Conservation (phyloP, 2,329 filamentous ascomycete species). For the Hansfordia pulvinata region DNA sequence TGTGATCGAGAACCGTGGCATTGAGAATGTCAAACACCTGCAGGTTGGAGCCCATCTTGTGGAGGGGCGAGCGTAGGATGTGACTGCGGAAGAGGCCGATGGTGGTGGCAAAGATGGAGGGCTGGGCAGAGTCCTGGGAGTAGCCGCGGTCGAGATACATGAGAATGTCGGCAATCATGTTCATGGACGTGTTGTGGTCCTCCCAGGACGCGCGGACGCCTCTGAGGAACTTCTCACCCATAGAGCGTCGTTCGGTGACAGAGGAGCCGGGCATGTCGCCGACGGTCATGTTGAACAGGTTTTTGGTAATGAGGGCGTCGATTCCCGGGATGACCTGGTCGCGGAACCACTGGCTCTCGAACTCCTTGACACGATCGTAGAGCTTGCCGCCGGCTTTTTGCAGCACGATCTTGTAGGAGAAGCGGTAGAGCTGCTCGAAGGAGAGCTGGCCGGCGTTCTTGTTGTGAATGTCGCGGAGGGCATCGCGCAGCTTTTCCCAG, state of each 20-base stretch:
- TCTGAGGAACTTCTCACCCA: constrained; percentile 71
- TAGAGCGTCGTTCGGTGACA: constrained; percentile 63
- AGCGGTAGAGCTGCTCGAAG: constrained; percentile 90
- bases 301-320: constrained; percentile 54
- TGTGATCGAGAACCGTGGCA: constrained; percentile 75
- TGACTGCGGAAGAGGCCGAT: constrained; percentile 84
- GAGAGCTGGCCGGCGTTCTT: constrained; percentile 83
- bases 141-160: constrained; percentile 96
- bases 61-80: constrained; percentile 53
- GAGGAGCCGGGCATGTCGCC: constrained; percentile 44
- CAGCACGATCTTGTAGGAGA: constrained; percentile 85
- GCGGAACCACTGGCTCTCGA: constrained; percentile 72
- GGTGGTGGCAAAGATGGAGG: constrained; percentile 70
- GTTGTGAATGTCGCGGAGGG: constrained; percentile 77
- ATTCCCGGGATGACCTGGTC: constrained; percentile 61
- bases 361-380: constrained; percentile 66
- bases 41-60: constrained; percentile 24
- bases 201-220: constrained; percentile 70
- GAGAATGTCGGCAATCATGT: constrained; percentile 89
- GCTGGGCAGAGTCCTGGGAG: constrained; percentile 52
- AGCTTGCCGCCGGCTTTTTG: constrained; percentile 73
- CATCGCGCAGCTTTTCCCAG: constrained; percentile 65
- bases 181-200: constrained; percentile 84
- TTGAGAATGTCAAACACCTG: constrained; percentile 64
- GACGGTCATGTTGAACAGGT: constrained; percentile 47